A percentile compares a stretch with the other conserved stretches of the same genome.
These are phyloP conservation scores for Naganishia onofrii DNA, from an alignment of 768 basidiomycete genomes.

Conservation along the genomic window DNA sequence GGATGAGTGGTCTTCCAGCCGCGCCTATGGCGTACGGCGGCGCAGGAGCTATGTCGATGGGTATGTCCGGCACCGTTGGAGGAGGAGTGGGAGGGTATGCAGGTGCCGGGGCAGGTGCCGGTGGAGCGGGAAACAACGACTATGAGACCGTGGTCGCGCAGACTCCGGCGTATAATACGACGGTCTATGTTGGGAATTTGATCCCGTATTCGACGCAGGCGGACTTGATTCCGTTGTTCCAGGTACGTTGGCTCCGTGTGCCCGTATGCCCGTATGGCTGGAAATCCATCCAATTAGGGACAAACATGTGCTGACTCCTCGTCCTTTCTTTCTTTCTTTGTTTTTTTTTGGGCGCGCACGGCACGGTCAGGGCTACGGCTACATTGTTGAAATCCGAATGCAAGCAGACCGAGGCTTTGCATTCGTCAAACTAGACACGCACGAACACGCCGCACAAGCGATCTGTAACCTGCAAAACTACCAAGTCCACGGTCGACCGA, in stretches of 20 bases:
- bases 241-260: conserved; percentile 34
- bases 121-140: conserved; percentile 8
- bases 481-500: conserved; percentile 92
- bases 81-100: conserved; percentile 56
- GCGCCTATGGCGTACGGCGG: neutral
- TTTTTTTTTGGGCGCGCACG: too few species aligned
- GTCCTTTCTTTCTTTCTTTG: too few species aligned
- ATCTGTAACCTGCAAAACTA: conserved; percentile 96
- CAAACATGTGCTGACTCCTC: neutral
- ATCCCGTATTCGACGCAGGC: conserved; percentile 96
- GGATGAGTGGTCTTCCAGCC: conserved; percentile 48
- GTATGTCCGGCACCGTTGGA: neutral
- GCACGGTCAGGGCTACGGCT: conserved; percentile 78
- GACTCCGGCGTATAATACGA: conserved; percentile 88
- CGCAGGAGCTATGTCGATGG: neutral
- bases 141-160: conserved; percentile 92
- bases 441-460: conserved; percentile 96
- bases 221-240: conserved; percentile 73
- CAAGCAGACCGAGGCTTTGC: conserved; percentile 98
- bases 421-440: conserved; percentile 96
- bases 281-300: too few species aligned
- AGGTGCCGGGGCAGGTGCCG: conserved; percentile 12
- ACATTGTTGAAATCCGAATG: conserved; percentile 98
- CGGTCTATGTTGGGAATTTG: conserved; percentile 97
- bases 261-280: too few species aligned